These are phyloP conservation scores for Acrocalymma vagum DNA, from an alignment of 2,329 filamentous ascomycete species.

Conservation along the genomic window DNA sequence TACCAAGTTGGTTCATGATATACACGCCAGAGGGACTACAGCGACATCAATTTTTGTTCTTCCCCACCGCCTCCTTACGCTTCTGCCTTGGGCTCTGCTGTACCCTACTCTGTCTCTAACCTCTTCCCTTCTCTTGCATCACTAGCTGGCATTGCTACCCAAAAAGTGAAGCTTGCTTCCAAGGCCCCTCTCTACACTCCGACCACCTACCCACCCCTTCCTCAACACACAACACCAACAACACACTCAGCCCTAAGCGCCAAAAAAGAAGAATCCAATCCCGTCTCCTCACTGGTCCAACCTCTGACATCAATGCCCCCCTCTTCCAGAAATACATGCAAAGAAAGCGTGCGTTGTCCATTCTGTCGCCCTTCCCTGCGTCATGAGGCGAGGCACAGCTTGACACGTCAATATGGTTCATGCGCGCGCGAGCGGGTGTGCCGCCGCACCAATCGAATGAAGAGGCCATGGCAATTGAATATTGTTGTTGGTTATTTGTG, in stretches of 20 bases:
- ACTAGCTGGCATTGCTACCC: constrained; percentile 11
- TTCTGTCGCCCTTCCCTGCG: constrained; percentile 13
- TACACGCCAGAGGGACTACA: no score
- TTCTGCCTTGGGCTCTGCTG: no score
- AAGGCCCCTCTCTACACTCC: constrained; percentile 22
- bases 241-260: constrained; percentile 25
- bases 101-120: no score
- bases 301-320: constrained; percentile 19
- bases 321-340: constrained; percentile 12
- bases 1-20: no score
- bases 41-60: no score
- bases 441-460: neutral
- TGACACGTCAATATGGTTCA: constrained; percentile 48
- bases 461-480: no score
- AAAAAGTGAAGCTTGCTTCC: constrained; percentile 30
- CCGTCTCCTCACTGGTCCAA: constrained; percentile 25
- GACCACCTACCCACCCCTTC: constrained; percentile 30
- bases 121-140: neutral
- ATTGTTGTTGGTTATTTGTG: no score
- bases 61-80: no score
- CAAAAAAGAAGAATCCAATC: constrained; percentile 11
- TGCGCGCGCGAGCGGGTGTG: constrained; percentile 19
- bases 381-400: constrained; percentile 9
- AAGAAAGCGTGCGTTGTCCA: constrained; percentile 30
- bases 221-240: constrained; percentile 32